Percentiles rank a stretch among this genome's conserved stretches.
phyloP scores from a whole-genome alignment of 495 filamentous ascomycete genomes.

The Thermothielavioides terrestris region DNA sequence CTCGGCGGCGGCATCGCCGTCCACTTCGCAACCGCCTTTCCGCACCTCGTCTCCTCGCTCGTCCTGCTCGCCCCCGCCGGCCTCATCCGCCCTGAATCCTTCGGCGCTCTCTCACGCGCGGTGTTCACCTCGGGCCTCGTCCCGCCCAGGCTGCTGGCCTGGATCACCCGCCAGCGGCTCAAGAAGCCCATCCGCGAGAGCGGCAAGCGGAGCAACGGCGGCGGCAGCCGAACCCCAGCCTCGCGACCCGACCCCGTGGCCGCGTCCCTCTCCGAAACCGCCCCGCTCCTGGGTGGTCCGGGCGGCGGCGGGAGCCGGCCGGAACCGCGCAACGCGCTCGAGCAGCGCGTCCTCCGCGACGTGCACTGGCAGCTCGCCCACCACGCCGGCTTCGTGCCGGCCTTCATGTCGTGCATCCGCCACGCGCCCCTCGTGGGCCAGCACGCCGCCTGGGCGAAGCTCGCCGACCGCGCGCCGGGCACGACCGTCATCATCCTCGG shows the following conservation, averaged over 20 bases:
- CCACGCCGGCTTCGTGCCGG: conserved; percentile 45
- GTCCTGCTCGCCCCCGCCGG: conserved; percentile 71
- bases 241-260: conserved; percentile 13
- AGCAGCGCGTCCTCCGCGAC: conserved; percentile 21
- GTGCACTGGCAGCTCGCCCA: conserved; percentile 46
- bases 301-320: no score
- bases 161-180: conserved; percentile 30
- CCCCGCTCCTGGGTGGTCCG: conserved; percentile 10
- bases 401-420: conserved; percentile 44
- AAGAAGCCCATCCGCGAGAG: conserved; percentile 32
- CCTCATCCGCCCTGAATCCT: conserved; percentile 56
- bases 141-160: conserved; percentile 30
- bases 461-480: conserved; percentile 31
- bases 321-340: conserved; percentile 19
- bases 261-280: conserved; percentile 23
- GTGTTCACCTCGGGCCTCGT: conserved; percentile 51
- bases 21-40: conserved; percentile 65
- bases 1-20: conserved; percentile 73
- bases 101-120: conserved; percentile 49
- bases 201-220: conserved; percentile 8
- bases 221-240: neutral
- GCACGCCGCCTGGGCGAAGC: conserved; percentile 39
- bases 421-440: conserved; percentile 42
- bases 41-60: conserved; percentile 54
- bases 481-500: conserved; percentile 45